phyloP scores from a whole-genome alignment of 1,284 basidiomycete genomes.

The Ceratobasidium theobromae region DNA sequence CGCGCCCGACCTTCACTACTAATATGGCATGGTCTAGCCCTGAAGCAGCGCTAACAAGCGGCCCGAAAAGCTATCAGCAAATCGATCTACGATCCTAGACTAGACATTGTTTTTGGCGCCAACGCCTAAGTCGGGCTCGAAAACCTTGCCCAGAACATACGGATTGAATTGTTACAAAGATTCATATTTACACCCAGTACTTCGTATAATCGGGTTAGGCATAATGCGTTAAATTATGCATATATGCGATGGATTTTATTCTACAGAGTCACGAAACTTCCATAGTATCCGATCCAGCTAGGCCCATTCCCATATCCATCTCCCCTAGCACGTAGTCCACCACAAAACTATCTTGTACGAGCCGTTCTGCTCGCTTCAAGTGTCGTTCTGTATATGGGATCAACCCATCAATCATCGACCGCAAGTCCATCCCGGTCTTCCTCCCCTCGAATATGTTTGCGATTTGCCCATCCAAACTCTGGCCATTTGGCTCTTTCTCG shows the following conservation, averaged over 20 bases:
- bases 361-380: slow-evolving; percentile 77
- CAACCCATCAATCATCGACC: slow-evolving; percentile 71
- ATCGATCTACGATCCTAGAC: slow-evolving; percentile 76
- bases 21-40: slow-evolving; percentile 91
- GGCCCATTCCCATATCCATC: slow-evolving; percentile 66
- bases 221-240: too few species aligned
- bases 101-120: slow-evolving; percentile 76
- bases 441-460: slow-evolving; percentile 39
- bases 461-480: slow-evolving; percentile 45
- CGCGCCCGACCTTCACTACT: too few species aligned
- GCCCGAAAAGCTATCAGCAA: slow-evolving; percentile 85
- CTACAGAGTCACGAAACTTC: slow-evolving; percentile 20
- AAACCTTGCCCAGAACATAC: slow-evolving; percentile 92
- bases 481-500: slow-evolving; percentile 41
- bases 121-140: slow-evolving; percentile 87
- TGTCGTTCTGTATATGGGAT: slow-evolving; percentile 95
- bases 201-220: too few species aligned
- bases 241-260: too few species aligned
- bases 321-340: slow-evolving; percentile 89
- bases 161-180: too few species aligned
- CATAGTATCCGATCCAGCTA: slow-evolving; percentile 19
- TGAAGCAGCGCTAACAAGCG: slow-evolving; percentile 94
- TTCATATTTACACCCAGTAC: too few species aligned
- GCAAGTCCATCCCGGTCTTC: slow-evolving; percentile 43
- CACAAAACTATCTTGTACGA: slow-evolving; percentile 91